These are phyloP conservation scores for Hirsutella minnesotensis DNA, from an alignment of 2,329 filamentous ascomycete species.

Conservation along the genomic window DNA sequence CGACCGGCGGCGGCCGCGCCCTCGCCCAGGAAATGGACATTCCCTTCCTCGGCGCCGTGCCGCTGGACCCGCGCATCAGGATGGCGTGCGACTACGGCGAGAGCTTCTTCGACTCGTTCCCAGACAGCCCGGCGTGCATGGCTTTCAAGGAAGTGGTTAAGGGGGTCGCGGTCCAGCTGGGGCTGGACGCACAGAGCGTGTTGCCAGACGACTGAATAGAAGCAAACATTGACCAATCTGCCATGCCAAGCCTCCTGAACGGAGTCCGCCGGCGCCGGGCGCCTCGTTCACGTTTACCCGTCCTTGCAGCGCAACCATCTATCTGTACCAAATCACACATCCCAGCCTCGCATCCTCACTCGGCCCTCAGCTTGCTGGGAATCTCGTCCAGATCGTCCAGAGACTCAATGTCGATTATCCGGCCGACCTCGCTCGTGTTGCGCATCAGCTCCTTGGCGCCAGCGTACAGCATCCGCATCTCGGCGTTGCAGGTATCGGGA, in stretches of 20 bases:
- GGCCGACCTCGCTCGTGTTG: conserved; percentile 81
- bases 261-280: not conserved
- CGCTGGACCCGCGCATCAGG: conserved; percentile 83
- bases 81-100: conserved; percentile 97
- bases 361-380: conserved; percentile 46
- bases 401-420: conserved; percentile 73
- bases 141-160: conserved; percentile 74
- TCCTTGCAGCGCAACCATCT: not conserved
- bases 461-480: conserved; percentile 86
- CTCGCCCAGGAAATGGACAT: conserved; percentile 80
- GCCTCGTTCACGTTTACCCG: too few species aligned
- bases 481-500: conserved; percentile 78
- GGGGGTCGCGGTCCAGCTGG: conserved; percentile 54
- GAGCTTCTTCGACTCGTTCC: conserved; percentile 90
- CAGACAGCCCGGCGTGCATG: conserved; percentile 79
- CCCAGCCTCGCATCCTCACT: conserved; percentile 4
- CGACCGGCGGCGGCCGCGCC: conserved; percentile 73
- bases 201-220: conserved; percentile 27
- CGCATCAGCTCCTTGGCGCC: conserved; percentile 93
- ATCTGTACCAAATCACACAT: not conserved
- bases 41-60: conserved; percentile 80
- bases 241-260: not conserved
- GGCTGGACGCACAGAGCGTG: conserved; percentile 44
- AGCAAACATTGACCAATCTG: not conserved
- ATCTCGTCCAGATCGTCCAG: conserved; percentile 76